Base-by-base conservation (phyloP, 352 stramenopile genomes). In the Stephanocyclus meneghinianus region DNA sequence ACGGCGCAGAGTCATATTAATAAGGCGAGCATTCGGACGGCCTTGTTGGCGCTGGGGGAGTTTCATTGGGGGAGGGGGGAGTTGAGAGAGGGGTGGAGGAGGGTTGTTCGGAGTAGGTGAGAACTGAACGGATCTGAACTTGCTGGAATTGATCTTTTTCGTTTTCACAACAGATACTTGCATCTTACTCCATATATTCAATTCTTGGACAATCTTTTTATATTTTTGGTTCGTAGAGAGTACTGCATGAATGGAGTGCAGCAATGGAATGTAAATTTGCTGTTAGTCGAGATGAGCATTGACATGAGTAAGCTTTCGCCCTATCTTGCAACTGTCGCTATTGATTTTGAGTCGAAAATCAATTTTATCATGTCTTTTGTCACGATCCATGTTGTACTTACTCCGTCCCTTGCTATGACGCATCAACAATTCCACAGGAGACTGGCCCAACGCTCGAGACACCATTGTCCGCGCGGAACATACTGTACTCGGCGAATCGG, bases 1-100 rank as follows among this genome's bases (percentile, higher is more conserved):
- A 67, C 73, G 15, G 80, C 86, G 3, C 83, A 92, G 60, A 80
- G 74, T 29, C 77, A 89, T 65, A 66, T 93, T 55, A 77, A 90
- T 74, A 92, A 91, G 70, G 88, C 92, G 64, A 81, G 78, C 13
- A 93, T 92, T 70, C 71, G 87, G 1, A 86, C 35, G 0, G 88
- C 86, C 3, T 85, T 88, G 40, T 60, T 92, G 53, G 75, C 74
- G 9, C 69, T 93, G 30, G 86, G 71, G 21, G 65, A 89, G 44
- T 87, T 85, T 81, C 72, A 81, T 50, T 67, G 40, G 32, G 29
- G 70, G 37, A 74, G 66, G 62, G 72, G 72, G 32, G 78, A 84
- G 18, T 69, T 86, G 44, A 71, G 53, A 26, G 83, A 89, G 70
- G 80, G 78, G n/a, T 78, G 81, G 18, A 48, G 74, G 13, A 47